A percentile compares a stretch with the other conserved stretches of the same genome.
These are phyloP conservation scores for Eutrema heterophyllum DNA, from an alignment of 345 rosid species.

Conservation along the genomic window DNA sequence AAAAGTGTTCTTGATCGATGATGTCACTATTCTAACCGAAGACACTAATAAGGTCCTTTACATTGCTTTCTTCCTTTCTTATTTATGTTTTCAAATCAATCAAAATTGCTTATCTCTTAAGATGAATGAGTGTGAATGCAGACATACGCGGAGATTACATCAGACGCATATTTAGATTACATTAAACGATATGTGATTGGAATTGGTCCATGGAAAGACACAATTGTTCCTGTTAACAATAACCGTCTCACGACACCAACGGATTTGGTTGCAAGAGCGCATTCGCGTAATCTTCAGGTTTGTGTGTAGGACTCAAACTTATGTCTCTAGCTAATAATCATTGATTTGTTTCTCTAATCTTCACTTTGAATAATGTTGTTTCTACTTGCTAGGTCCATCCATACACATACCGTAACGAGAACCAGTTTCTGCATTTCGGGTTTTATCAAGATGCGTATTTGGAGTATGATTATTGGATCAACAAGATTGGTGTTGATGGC, in stretches of 20 bases:
- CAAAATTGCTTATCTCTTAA: background rate
- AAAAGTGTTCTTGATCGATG: conserved; percentile 77
- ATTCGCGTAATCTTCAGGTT: conserved; percentile 75
- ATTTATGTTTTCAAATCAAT: background rate
- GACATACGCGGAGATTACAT: conserved; percentile 87
- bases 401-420: conserved; percentile 79
- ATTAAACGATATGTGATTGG: conserved; percentile 79
- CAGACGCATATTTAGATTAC: conserved; percentile 65
- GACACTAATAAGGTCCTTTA: conserved; percentile 84
- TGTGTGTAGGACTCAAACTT: background rate
- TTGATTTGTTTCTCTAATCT: background rate
- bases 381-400: conserved; percentile 67
- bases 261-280: conserved; percentile 88
- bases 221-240: conserved; percentile 62
- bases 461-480: conserved; percentile 82
- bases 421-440: conserved; percentile 47
- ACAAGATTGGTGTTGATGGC: conserved; percentile 74
- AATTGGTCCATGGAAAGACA: conserved; percentile 99
- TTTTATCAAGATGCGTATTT: conserved; percentile 68
- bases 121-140: conserved; percentile 33
- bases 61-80: background rate
- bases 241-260: conserved; percentile 63
- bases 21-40: conserved; percentile 56
- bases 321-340: background rate
- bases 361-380: background rate